Conservation (phyloP, 75 land plant genomes). For the Isoetes taiwanensis region DNA sequence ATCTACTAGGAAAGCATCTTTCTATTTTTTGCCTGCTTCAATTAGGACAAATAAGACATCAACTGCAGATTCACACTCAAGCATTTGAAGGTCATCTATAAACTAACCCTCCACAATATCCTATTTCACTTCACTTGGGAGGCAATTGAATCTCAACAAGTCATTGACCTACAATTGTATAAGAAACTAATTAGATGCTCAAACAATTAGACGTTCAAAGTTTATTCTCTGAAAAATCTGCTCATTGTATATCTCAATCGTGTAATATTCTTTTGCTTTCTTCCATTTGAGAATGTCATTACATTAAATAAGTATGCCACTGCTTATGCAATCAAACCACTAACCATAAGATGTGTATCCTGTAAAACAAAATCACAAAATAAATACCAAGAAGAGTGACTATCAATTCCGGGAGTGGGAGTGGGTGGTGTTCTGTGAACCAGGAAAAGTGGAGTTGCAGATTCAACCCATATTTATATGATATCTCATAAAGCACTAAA, state of each 20-base stretch:
- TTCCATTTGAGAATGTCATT: conserved; percentile 3
- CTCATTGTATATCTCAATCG: conserved; percentile 29
- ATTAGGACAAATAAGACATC: conserved; percentile 25
- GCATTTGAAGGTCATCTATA: conserved; percentile 21
- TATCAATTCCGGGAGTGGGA: no score
- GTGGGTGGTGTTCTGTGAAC: no score
- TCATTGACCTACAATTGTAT: conserved; percentile 26
- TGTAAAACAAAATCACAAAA: no score
- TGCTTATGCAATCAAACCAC: conserved; percentile 27
- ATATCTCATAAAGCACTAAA: neutral
- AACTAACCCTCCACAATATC: conserved; percentile 20
- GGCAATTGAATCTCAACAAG: conserved; percentile 18
- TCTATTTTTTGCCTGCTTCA: conserved; percentile 29
- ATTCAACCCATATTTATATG: no score
- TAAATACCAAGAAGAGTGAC: no score
- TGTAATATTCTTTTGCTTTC: conserved; percentile 9
- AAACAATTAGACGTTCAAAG: neutral
- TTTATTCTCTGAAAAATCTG: conserved; percentile 10
- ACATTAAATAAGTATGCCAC: conserved; percentile 20
- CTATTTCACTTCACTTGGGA: conserved; percentile 33
- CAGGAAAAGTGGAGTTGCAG: no score
- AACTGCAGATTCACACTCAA: conserved; percentile 28
- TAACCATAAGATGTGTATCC: no score
- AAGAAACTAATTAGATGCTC: neutral
- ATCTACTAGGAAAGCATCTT: no score